Conservation (phyloP, 2,329 filamentous ascomycete species). For the Colletotrichum spinosum region DNA sequence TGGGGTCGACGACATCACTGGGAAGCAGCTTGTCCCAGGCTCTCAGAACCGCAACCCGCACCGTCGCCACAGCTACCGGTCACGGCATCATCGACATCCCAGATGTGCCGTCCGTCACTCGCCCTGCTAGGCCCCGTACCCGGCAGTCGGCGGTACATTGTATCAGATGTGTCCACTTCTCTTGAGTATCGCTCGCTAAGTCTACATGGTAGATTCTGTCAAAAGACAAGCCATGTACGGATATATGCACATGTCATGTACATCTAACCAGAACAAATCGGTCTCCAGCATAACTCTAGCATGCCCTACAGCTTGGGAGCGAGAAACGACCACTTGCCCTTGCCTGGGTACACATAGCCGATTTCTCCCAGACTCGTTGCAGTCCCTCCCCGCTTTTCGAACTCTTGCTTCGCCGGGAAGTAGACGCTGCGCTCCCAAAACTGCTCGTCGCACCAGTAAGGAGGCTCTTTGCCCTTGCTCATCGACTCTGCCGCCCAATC, state of each 20-base stretch:
- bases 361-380: conserved; percentile 69
- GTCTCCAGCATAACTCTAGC: background rate
- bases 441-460: conserved; percentile 76
- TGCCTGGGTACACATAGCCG: conserved; percentile 37
- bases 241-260: no score
- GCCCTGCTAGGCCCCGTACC: no score
- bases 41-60: background rate
- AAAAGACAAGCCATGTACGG: background rate
- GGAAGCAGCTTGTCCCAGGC: background rate
- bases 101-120: no score
- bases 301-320: conserved; percentile 12
- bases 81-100: background rate
- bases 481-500: conserved; percentile 68
- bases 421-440: conserved; percentile 79
- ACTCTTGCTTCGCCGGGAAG: conserved; percentile 77
- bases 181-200: background rate
- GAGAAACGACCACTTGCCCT: conserved; percentile 23
- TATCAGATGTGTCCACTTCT: background rate
- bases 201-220: background rate
- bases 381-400: conserved; percentile 72
- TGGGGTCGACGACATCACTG: conserved; percentile 6
- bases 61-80: conserved; percentile 16
- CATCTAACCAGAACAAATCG: no score
- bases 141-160: no score
- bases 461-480: conserved; percentile 73